Evolutionary conservation across 1,284 basidiomycete genomes (phyloP), one percentile per base, ranked within the genome.

Genomic region (Cryptococcus amylolentus): DNA sequence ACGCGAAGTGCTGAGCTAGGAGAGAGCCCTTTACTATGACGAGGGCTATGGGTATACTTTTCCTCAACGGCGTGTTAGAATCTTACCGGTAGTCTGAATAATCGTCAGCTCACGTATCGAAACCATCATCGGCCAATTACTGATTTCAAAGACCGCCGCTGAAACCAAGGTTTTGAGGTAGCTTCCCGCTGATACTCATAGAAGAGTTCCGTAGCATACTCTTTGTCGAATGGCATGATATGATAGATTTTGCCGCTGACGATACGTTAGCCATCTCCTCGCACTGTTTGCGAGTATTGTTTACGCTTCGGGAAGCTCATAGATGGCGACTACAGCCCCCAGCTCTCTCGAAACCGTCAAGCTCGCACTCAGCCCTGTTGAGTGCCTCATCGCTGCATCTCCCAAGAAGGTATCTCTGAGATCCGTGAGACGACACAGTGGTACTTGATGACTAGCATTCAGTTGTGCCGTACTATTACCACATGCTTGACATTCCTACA

Each of bases 1-100:
- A 62, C 23, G 71, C 69, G 46, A 71, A 76, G 43, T 76, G 72
- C 51, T 76, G 73, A 31, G 71, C 66, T 13, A 76, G 58, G 4
- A 73, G 53, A 18, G 57, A 55, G 6, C 59, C 61, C 50, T 63
- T 67, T 14, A 64, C 58, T 65, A 45, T 31, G 23, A 14, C 38
- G 13, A 18, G 3, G 20, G n/a, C 18, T 10, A 38, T 39, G 16
- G 16, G 23, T 43, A 20, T 16, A 35, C 3, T 13, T 9, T 13
- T 27, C 23, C 23, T 18, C 4, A 38, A 20, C 14, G 8, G 26
- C 23, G 9, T 9, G 13, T 31, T 5, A 44, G 28, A n/a, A 20
- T 20, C 55, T 35, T 37, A 56, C 55, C 44, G 16, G 44, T 42
- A 38, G 31, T 56, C 55, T 56, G n/a, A 26, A n/a, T 23, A 7